A percentile compares a stretch with the other conserved stretches of the same genome.
These are phyloP conservation scores for Phytophthora citricola DNA, from an alignment of 352 stramenopile genomes.

Conservation along the genomic window DNA sequence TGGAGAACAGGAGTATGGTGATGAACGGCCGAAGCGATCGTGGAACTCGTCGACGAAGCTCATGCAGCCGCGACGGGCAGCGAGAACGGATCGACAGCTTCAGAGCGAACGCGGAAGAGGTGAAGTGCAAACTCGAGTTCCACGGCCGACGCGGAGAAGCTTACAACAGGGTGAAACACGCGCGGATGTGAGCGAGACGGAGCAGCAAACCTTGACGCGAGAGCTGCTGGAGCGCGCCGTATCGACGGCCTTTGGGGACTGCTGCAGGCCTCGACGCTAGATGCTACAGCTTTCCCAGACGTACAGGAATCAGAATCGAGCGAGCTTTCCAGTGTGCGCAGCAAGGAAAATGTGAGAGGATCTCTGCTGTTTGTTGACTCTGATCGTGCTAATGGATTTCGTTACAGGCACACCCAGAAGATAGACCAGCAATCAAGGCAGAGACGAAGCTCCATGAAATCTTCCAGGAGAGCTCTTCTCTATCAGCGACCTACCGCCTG, in stretches of 20 bases:
- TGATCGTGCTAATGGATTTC: neutral
- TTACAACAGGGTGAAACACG: neutral
- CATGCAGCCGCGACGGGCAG: slow-evolving; percentile 7
- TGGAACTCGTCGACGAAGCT: slow-evolving; percentile 67
- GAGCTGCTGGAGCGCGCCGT: slow-evolving; percentile 69
- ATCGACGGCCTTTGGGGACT: slow-evolving; percentile 48
- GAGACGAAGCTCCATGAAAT: slow-evolving; percentile 18
- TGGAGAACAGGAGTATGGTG: slow-evolving; percentile 14
- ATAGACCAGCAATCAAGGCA: slow-evolving; percentile 14
- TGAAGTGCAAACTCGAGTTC: slow-evolving; percentile 4
- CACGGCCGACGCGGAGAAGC: neutral
- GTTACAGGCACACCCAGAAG: slow-evolving; percentile 1
- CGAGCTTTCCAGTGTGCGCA: slow-evolving; percentile 23
- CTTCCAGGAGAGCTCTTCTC: slow-evolving; percentile 15
- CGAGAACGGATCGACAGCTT: neutral
- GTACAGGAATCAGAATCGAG: slow-evolving; percentile 24
- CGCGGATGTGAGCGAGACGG: slow-evolving; percentile 4
- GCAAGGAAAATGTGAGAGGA: slow-evolving; percentile 37
- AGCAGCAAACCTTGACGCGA: slow-evolving; percentile 40
- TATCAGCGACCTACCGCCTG: slow-evolving; percentile 30
- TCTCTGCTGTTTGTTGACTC: neutral
- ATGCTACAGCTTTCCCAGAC: slow-evolving; percentile 28
- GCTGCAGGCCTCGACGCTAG: slow-evolving; percentile 30
- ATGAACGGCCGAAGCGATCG: slow-evolving; percentile 25
- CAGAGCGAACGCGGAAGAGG: neutral